Evolutionary conservation across 768 basidiomycete species (phyloP), one percentile per base, ranked within the genome.

Genomic region (Ramaria rubella): DNA sequence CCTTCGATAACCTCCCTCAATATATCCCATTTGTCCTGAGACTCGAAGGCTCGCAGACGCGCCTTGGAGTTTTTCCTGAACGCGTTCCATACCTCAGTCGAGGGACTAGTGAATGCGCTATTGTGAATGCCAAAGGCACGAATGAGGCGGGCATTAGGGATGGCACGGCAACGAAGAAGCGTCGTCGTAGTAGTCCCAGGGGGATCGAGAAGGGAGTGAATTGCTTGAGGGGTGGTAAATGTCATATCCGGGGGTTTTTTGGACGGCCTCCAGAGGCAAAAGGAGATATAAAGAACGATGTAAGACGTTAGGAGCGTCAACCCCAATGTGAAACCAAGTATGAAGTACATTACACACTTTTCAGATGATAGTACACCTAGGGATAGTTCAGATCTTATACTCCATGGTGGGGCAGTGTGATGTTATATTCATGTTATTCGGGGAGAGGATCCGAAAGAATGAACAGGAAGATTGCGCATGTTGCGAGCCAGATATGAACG

Each of bases 101-200:
- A 55, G 6, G 53, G 21, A n/a, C 40, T 44, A n/a, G 53, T 55
- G 19, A 55, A 55, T 9, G 53, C 49, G 34, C 44, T 55, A 15
- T 23, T 52, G 19, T 55, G 21, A 7, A 55, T 12, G 2, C 31
- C 26, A 48, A 55, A 55, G 8, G 53, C 53, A 11, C 43, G 38
- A 30, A 55, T 46, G 15, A 55, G 53, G 15, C 42, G 53, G 3
- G 6, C 17, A 30, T 55, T 55, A n/a, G 53, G 40, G 11, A 55
- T 7, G 15, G 53, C 38, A 46, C 44, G 44, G 23, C 3, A 23
- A 3, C 26, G 44, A 12, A 46, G 21, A 9, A 46, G 44, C 15
- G 23, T 14, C 14, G 23, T 14, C 14, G 11, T 14, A 21, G 14
- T 21, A 12, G 3, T 46, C 21, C 26, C 12, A 27, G 44, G 44